These are phyloP conservation scores for Tetrahymena malaccensis DNA, from an alignment of 73 alveolate genomes.

Conservation along the genomic window DNA sequence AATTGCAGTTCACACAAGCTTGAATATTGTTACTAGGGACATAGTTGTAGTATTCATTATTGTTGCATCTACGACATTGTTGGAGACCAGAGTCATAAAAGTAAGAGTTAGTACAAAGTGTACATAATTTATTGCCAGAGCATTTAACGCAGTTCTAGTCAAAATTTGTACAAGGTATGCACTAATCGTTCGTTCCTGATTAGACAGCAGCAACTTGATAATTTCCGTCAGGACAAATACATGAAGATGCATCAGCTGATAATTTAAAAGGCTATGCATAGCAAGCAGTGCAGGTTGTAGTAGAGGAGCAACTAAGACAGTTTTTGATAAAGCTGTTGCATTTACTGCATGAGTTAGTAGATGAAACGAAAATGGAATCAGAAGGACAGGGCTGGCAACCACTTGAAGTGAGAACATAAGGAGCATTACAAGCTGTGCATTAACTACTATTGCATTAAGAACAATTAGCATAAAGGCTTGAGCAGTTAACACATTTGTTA, in stretches of 20 bases:
- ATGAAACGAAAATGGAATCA: background rate
- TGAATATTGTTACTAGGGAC: background rate
- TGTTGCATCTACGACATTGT: background rate
- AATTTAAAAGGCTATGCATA: background rate
- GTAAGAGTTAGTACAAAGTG: background rate
- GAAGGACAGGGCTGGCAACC: background rate
- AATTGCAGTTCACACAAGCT: background rate
- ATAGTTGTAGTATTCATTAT: background rate
- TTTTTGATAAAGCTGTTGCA: background rate
- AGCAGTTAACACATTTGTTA: background rate
- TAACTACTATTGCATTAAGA: background rate
- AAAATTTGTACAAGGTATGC: background rate
- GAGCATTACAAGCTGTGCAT: background rate
- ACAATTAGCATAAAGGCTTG: background rate
- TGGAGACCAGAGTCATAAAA: background rate
- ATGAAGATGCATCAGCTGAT: background rate
- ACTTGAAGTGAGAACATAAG: background rate
- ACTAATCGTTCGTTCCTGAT: background rate
- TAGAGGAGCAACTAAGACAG: background rate
- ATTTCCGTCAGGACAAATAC: background rate
- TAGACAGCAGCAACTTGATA: background rate
- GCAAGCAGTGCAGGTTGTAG: background rate
- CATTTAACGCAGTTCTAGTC: background rate
- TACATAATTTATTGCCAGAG: background rate
- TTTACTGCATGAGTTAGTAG: background rate